Percentiles rank a stretch among this genome's conserved stretches.
phyloP scores from a whole-genome alignment of 1,284 basidiomycete genomes.

The Melampsora occidentalis region DNA sequence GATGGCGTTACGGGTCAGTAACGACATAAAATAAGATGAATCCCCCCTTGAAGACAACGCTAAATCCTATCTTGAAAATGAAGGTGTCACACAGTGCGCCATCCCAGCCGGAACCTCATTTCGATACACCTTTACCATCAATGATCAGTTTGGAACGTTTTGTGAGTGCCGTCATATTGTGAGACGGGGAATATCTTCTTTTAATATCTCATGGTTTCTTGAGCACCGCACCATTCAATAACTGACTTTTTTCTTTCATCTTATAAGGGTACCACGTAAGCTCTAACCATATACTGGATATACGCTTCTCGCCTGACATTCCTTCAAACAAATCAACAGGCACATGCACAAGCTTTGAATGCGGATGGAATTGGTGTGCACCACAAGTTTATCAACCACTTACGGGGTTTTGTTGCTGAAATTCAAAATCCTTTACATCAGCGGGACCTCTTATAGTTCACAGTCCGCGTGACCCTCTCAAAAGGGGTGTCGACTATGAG shows the following conservation, averaged over 20 bases:
- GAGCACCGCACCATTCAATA: neutral
- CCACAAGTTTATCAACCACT: too few relatives aligned
- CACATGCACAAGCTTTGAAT: neutral
- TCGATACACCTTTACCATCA: slow-evolving; percentile 58
- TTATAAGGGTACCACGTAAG: slow-evolving; percentile 10
- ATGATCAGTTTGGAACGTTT: slow-evolving; percentile 35
- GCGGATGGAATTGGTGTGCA: slow-evolving; percentile 5
- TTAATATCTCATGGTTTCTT: neutral
- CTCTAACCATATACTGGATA: neutral
- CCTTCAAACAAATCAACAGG: neutral
- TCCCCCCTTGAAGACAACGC: too few relatives aligned
- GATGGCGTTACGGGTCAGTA: slow-evolving; percentile 12
- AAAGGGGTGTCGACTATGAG: slow-evolving; percentile 26
- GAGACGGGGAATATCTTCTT: neutral
- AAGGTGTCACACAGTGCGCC: slow-evolving; percentile 60
- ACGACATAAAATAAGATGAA: neutral
- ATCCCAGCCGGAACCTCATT: slow-evolving; percentile 59
- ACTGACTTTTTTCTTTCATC: neutral
- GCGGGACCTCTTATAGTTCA: slow-evolving; percentile 50
- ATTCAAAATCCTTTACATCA: neutral
- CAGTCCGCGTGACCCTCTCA: slow-evolving; percentile 47
- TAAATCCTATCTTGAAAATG: slow-evolving; percentile 46
- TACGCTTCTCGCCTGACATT: neutral
- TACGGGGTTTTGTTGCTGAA: too few relatives aligned
- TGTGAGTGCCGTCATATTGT: neutral